Evolutionary conservation across 305 asterid genomes (phyloP).

Genomic region (Lippia alba): DNA sequence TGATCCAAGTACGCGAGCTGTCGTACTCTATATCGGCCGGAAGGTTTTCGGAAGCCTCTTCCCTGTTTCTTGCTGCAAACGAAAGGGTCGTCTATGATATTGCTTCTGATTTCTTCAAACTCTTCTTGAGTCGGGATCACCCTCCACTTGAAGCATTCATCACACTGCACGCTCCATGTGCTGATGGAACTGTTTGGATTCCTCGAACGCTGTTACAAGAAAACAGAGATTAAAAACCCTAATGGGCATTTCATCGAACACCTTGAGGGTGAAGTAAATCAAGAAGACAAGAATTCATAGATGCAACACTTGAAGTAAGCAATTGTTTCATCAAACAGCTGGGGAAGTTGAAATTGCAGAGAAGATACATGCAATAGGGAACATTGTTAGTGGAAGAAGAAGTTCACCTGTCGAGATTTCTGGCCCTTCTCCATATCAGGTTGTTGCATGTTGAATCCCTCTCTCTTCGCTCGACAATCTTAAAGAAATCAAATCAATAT

Average conservation of each 20-base stretch:
- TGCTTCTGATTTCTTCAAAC: slow-evolving; percentile 57
- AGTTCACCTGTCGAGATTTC: slow-evolving; percentile 3
- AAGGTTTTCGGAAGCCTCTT: too few species aligned
- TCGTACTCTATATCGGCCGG: slow-evolving; percentile 49
- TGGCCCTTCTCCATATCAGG: slow-evolving; percentile 7
- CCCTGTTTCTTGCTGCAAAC: slow-evolving; percentile 41
- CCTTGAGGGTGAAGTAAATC: background rate
- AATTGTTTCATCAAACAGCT: background rate
- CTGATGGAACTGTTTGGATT: slow-evolving; percentile 13
- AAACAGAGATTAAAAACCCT: background rate
- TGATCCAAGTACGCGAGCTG: slow-evolving; percentile 47
- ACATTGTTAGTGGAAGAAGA: background rate
- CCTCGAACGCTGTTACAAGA: slow-evolving; percentile 21
- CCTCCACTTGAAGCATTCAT: slow-evolving; percentile 59
- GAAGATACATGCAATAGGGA: background rate
- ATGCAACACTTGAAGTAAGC: too few species aligned
- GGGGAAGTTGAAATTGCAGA: background rate
- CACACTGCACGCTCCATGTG: slow-evolving; percentile 55
- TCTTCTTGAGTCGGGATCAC: slow-evolving; percentile 45
- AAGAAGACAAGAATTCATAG: too few species aligned
- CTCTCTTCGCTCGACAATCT: background rate
- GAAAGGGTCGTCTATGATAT: slow-evolving; percentile 48
- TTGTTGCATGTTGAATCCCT: background rate
- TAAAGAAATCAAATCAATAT: background rate
- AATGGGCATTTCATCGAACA: background rate